Percentiles rank a stretch among this genome's conserved stretches.
These are phyloP conservation scores for Debaryomycetaceae sp. DNA, from an alignment of 1,139 yeast species.

Conservation along the genomic window DNA sequence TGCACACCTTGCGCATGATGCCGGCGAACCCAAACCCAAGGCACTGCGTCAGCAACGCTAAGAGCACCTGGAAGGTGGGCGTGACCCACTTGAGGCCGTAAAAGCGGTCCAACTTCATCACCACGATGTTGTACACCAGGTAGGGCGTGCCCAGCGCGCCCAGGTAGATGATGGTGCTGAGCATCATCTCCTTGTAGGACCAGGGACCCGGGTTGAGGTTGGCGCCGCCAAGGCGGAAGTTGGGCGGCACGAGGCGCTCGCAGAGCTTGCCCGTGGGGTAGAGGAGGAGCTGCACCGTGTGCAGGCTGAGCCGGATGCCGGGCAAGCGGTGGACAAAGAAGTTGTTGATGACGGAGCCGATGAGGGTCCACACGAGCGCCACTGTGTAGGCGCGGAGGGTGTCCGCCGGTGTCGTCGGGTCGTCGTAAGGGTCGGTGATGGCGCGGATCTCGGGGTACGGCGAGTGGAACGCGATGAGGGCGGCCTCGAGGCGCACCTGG, in stretches of 20 bases:
- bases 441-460: conserved; percentile 47
- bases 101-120: conserved; percentile 41
- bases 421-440: conserved; percentile 43
- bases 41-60: conserved; percentile 39
- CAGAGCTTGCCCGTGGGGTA: conserved; percentile 40
- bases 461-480: conserved; percentile 39
- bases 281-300: conserved; percentile 39
- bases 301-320: conserved; percentile 32
- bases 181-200: conserved; percentile 30
- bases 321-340: conserved; percentile 45
- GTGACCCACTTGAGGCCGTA: conserved; percentile 45
- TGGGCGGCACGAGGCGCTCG: conserved; percentile 29
- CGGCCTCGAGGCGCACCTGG: conserved; percentile 37
- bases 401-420: conserved; percentile 33
- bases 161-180: conserved; percentile 39
- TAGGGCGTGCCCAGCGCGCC: conserved; percentile 45
- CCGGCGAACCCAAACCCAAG: conserved; percentile 47
- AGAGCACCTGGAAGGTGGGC: conserved; percentile 33
- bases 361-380: conserved; percentile 38
- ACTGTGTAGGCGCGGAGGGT: conserved; percentile 40
- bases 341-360: conserved; percentile 40
- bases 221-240: conserved; percentile 21
- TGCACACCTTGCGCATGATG: conserved; percentile 39
- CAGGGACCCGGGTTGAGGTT: conserved; percentile 42
- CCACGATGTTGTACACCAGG: conserved; percentile 40